A percentile compares a stretch with the other conserved stretches of the same genome.
Conservation (phyloP, 2,329 filamentous ascomycete species). For the Raffaelea ambrosiae region DNA sequence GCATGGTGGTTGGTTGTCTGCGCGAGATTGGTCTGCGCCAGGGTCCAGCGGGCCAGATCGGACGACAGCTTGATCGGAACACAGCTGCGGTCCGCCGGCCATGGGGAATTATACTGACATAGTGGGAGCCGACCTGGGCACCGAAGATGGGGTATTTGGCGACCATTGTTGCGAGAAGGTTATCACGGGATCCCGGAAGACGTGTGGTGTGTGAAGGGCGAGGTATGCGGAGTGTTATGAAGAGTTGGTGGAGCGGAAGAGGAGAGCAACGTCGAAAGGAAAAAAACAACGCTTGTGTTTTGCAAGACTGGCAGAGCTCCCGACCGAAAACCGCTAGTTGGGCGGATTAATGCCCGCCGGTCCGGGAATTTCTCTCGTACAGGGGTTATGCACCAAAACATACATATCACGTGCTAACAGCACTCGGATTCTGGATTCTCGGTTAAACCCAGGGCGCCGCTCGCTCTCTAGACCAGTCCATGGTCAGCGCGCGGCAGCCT, state of each 20-base stretch:
- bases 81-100: no score
- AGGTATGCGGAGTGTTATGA: background rate
- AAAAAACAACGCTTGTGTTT: slow-evolving; percentile 11
- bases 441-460: no score
- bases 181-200: slow-evolving; percentile 12
- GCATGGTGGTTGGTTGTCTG: no score
- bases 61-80: no score
- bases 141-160: slow-evolving; percentile 47
- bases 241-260: background rate
- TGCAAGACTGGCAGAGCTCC: background rate
- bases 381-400: background rate
- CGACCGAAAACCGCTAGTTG: slow-evolving; percentile 4
- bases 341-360: slow-evolving; percentile 4
- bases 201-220: slow-evolving; percentile 8
- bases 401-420: background rate
- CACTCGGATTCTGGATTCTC: no score
- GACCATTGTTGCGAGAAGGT: slow-evolving; percentile 27
- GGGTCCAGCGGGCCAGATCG: no score
- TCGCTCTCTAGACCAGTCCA: no score
- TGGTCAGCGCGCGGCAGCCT: no score
- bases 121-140: slow-evolving; percentile 52
- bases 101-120: slow-evolving; percentile 44
- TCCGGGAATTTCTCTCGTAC: slow-evolving; percentile 2
- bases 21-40: no score
- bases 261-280: background rate